Evolutionary conservation across 192 early-diverging fungal species (phyloP), one percentile per base, ranked within the genome.

Genomic region (Pilobolus umbonatus): DNA sequence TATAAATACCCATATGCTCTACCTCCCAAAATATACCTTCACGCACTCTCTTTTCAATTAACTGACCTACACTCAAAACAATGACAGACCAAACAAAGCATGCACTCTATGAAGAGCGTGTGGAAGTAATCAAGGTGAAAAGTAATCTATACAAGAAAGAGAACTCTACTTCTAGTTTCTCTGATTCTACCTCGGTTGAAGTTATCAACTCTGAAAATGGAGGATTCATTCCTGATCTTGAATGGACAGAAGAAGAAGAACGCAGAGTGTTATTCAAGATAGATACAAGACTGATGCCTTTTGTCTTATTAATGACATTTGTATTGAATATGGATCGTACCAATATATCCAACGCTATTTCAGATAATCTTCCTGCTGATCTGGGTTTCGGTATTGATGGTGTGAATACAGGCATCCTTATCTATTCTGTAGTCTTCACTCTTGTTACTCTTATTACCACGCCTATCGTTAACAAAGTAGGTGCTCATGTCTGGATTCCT

Each of bases 161-260:
- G n/a, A n/a, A n/a, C n/a, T n/a, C n/a, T n/a, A n/a, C n/a, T n/a
- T n/a, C n/a, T n/a, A n/a, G n/a, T n/a, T n/a, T n/a, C n/a, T n/a
- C n/a, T n/a, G n/a, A n/a, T n/a, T n/a, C n/a, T n/a, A n/a, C n/a
- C n/a, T n/a, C n/a, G n/a, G 36, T 38, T 38, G 36, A 8, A 12
- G 9, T 14, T 14, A 38, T 38, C 15, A 14, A 38, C 4, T 12
- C 10, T 21, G 35, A 14, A n/a, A 38, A 45, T 17, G 55, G 45
- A 17, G 55, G 55, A 1, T 64, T 48, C 22, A 25, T 31, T 22
- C 21, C 63, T 2, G 73, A 73, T 11, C 51, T 73, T 11, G 55
- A 69, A 6, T 81, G 79, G 79, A 81, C 78, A 1, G 57, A 44
- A 0, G 75, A 75, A 49, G 79, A 81, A 29, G 79, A 81, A 30